Evolutionary conservation across 805 yeast genomes (phyloP).

Genomic region (Lipomyces kockii): DNA sequence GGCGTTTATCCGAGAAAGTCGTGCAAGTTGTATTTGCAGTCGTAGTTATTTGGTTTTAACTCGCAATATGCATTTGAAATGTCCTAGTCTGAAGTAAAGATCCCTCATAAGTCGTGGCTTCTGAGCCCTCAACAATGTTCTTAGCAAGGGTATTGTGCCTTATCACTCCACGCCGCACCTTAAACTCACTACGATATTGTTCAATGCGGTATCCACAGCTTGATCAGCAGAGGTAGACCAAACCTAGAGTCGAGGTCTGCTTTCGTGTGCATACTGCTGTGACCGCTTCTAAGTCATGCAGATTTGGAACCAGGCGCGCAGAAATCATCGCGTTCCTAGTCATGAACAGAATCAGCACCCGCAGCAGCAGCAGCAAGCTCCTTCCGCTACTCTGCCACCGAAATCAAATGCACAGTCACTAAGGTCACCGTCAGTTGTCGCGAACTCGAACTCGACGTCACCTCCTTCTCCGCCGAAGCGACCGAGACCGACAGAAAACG

Average conservation of each 20-base stretch:
- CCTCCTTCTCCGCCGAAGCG: constrained; percentile 5
- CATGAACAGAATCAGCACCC: not conserved
- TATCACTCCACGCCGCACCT: not conserved
- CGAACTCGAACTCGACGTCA: not conserved
- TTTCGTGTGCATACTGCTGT: not conserved
- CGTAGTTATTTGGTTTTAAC: not conserved
- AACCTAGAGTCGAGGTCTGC: not conserved
- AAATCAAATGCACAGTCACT: constrained; percentile 1
- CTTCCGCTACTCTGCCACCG: constrained; percentile 1
- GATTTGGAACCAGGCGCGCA: constrained; percentile 34
- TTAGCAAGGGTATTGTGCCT: not conserved
- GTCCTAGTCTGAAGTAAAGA: too few species aligned
- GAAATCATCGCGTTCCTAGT: constrained; percentile 9
- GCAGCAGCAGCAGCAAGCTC: not conserved
- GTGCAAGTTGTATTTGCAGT: not conserved
- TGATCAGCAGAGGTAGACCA: not conserved
- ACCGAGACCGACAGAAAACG: not conserved
- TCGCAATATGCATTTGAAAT: not conserved
- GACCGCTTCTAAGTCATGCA: constrained; percentile 14
- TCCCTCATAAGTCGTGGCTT: too few species aligned
- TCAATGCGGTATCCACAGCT: not conserved
- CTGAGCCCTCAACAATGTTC: too few species aligned
- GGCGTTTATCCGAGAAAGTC: not conserved
- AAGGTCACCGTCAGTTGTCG: not conserved
- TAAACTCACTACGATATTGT: not conserved